Evolutionary conservation across 345 rosid species (phyloP), one percentile per base, ranked within the genome.

Genomic region (Murraya koenigii): DNA sequence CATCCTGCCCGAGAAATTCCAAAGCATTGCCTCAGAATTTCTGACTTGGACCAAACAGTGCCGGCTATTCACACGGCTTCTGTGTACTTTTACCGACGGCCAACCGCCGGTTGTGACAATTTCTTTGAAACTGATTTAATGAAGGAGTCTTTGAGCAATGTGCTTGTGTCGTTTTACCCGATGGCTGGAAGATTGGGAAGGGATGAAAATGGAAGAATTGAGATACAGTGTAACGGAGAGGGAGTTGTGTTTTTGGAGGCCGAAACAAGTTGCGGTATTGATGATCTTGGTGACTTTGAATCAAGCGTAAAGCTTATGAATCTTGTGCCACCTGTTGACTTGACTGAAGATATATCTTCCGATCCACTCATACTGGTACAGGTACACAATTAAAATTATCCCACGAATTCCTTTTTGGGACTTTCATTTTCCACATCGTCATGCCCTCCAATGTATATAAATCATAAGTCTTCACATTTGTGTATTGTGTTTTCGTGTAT

Each of bases 121-220:
- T 69, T 77, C 69, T 78, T 78, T 79, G 77, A 58, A 26, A 0
- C 66, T 19, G 55, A 65, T 32, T 68, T 75, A 14, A 83, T 88
- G 8, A 83, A 80, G 32, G 84, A 85, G 33, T 77, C 88, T 69
- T 68, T 86, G 4, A 76, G 83, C 68, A 69, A 78, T 59, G 84
- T 82, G 66, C 84, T 88, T 39, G 88, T 85, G 52, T 82, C 80
- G 39, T 88, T 74, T 61, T 83, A 84, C 41, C 87, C 86, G 5
- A 78, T 56, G 1, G 92, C 88, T 17, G 90, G 92, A 33, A 82
- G 92, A 20, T 78, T 86, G 15, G 79, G 58, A 65, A 58, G 55
- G 5, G 84, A 85, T 77, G 74, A 77, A 47, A 77, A 65, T 33
- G 91, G 86, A n/a, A 83, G 87, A 75, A 55, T 79, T 61, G 83